Evolutionary conservation across 768 basidiomycete genomes (phyloP), one percentile per base, ranked within the genome.

Genomic region (Leccinum disarticulatum): DNA sequence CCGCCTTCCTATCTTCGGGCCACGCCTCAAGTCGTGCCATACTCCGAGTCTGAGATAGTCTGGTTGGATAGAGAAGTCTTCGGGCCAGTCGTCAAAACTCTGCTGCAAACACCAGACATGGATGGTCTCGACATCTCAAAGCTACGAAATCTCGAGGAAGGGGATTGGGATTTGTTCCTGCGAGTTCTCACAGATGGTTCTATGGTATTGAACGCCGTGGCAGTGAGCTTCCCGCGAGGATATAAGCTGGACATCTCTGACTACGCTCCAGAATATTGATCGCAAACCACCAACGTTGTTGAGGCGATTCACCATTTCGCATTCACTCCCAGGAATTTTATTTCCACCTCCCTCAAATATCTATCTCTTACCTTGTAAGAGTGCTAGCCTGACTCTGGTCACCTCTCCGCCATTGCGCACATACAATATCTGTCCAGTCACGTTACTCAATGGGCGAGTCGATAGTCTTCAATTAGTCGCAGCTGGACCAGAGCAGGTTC

Each of bases 231-330:
- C 64, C 30, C 48, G 60, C 30, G 22, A 51, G n/a, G 15, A 55
- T 36, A 46, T 30, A 50, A 38, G 25, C 35, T 8, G 38, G 43
- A 15, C 22, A 54, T 17, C 14, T 47, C 49, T 68, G 19, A 68
- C 50, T 28, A 56, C 46, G 48, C 47, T 48, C 33, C 63, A 95
- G 94, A 93, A 96, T 73, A 85, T 97, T 64, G 94, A 96, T 68
- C 81, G 90, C 15, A 83, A 88, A 64, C 95, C 95, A 7, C 95
- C 95, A 9, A 93, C 91, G 3, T 78, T 94, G 3, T 77, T 93
- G 30, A 84, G 82, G 67, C 87, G 88, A 60, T 90, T 91, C 71
- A 86, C 83, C 3, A 74, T 94, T 19, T 84, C 90, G 49, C 86
- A 90, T 58, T 82, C 84, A 1, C 77, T 77, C 15, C 80, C 87